Evolutionary conservation across 1,284 basidiomycete species (phyloP), one percentile per base, ranked within the genome.

Genomic region (Coriolopsis trogii): DNA sequence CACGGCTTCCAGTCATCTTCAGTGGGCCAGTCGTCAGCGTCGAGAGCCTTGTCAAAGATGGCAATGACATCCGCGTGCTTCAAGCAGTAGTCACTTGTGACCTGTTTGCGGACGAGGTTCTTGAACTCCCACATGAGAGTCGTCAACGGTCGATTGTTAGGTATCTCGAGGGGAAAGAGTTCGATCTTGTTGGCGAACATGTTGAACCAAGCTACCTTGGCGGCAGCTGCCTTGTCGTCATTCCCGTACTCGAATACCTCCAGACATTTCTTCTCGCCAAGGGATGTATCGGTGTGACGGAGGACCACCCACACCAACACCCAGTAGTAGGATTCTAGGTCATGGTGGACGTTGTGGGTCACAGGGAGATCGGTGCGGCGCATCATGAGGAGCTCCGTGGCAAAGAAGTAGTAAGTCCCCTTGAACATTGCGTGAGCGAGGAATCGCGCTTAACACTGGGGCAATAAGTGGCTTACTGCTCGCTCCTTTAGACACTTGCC

Each of bases 361-460:
- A 20, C 24, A n/a, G n/a, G n/a, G n/a, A n/a, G n/a, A n/a, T n/a
- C n/a, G n/a, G n/a, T n/a, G 30, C 15, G 6, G 0, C 20, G 18
- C 12, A 15, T 5, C 4, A 0, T 3, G 13, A 58, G 43, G 4
- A 56, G 36, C 0, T 46, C 43, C 15, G 37, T 28, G 0, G 58
- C 49, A 49, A 56, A 56, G 46, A 51, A 59, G 25, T 41, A 45
- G 26, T 38, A 51, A 4, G 58, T 56, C 12, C 58, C 58, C 58
- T 59, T 21, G 1, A 15, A n/a, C 4, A 16, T 6, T 18, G 8
- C 16, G 16, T 29, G 8, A 8, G 30, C 30, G 8, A n/a, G 6
- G 5, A 13, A 10, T 39, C 20, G 45, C 33, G 20, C 10, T 6
- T 26, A 7, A n/a, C 1, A 36, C 2, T 15, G 0, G 8, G 18